A percentile compares a stretch with the other conserved stretches of the same genome.
Evolutionary conservation across 2,329 filamentous ascomycete genomes (phyloP).

Genomic region (Botrytis porri): DNA sequence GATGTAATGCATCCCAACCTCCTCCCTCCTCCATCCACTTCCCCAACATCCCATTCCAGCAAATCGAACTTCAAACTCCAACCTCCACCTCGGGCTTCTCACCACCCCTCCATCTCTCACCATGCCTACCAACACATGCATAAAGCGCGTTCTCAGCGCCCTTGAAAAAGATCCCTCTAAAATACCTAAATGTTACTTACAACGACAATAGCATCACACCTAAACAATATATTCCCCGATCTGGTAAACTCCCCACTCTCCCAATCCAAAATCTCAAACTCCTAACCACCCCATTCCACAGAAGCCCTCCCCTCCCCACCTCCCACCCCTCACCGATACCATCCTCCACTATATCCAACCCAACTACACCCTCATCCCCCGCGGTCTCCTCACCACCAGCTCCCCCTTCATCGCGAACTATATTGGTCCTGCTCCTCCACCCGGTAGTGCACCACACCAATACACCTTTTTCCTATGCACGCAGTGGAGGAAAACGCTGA

Average conservation of each 20-base stretch:
- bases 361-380: constrained; percentile 25
- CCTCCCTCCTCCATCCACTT: not conserved
- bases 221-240: constrained; percentile 37
- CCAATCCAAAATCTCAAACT: not conserved
- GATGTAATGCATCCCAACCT: not conserved
- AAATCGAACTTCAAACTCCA: not conserved
- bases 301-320: constrained; percentile 24
- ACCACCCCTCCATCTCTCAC: not conserved
- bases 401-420: constrained; percentile 41
- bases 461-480: no score
- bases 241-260: constrained; percentile 28
- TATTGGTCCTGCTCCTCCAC: constrained; percentile 48
- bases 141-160: constrained; percentile 6
- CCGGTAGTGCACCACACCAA: constrained; percentile 46
- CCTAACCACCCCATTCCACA: constrained; percentile 9
- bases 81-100: not conserved
- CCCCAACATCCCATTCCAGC: not conserved
- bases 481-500: constrained; percentile 41
- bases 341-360: constrained; percentile 49
- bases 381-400: not conserved
- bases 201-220: constrained; percentile 35
- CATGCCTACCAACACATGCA: constrained; percentile 22
- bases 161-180: constrained; percentile 36
- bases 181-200: constrained; percentile 37
- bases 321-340: constrained; percentile 41